Percentiles rank a stretch among this genome's conserved stretches.
phyloP scores from a whole-genome alignment of 2,329 filamentous ascomycete species.

The Endothia cerciana region DNA sequence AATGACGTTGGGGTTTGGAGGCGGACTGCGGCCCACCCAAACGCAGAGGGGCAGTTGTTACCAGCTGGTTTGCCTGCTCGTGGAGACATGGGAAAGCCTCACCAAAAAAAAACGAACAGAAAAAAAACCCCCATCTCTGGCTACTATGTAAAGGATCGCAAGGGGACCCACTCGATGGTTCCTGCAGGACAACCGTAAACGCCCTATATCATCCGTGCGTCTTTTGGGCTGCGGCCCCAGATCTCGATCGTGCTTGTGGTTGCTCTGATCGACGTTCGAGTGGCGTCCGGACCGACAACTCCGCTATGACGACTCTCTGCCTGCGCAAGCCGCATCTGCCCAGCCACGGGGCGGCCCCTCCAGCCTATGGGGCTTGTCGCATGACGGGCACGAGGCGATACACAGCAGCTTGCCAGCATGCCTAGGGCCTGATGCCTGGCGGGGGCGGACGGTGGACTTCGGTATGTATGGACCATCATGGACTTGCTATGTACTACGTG shows the following conservation, averaged over 20 bases:
- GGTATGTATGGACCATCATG: not conserved
- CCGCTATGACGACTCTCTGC: slow-evolving; percentile 1
- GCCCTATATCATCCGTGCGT: slow-evolving; percentile 11
- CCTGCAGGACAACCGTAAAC: not conserved
- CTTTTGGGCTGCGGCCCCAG: not conserved
- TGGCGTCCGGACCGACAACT: slow-evolving; percentile 12
- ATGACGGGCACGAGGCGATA: not conserved
- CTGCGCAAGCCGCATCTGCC: slow-evolving; percentile 8
- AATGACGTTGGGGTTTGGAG: slow-evolving; percentile 9
- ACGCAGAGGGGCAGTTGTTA: no score
- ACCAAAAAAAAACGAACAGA: not conserved
- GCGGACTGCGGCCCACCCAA: slow-evolving; percentile 4
- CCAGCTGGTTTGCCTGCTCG: no score
- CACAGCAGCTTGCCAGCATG: not conserved
- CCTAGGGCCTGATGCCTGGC: not conserved
- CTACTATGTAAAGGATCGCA: not conserved
- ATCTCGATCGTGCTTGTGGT: slow-evolving; percentile 8
- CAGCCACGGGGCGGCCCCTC: not conserved
- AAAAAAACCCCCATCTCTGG: not conserved
- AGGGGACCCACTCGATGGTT: not conserved
- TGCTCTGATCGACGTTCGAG: slow-evolving; percentile 1
- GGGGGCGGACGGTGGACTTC: not conserved
- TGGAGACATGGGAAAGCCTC: slow-evolving; percentile 1
- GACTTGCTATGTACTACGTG: not conserved
- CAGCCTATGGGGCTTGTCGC: slow-evolving; percentile 1